Conservation (phyloP, 108 stramenopile genomes). For the Skeletonema marinoi region DNA sequence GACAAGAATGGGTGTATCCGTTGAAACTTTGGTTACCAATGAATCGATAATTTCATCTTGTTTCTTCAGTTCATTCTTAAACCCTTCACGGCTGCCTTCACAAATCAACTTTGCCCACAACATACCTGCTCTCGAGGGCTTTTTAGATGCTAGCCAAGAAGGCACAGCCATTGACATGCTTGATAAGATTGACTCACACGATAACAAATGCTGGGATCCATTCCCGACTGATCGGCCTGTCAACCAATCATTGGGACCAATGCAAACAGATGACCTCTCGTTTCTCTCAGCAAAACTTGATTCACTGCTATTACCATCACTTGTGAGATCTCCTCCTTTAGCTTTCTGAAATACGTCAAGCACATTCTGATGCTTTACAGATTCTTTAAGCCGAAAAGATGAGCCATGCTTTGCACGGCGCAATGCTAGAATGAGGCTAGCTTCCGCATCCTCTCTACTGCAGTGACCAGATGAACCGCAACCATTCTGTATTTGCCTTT, state of each 20-base stretch:
- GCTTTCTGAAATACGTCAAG: slow-evolving; percentile 29
- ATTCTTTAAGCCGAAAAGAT: slow-evolving; percentile 57
- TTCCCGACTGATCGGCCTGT: slow-evolving; percentile 54
- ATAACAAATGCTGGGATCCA: slow-evolving; percentile 63
- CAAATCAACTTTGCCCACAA: slow-evolving; percentile 64
- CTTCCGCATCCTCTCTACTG: slow-evolving; percentile 79
- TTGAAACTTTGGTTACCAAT: slow-evolving; percentile 11
- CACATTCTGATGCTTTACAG: slow-evolving; percentile 26
- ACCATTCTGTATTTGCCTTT: slow-evolving; percentile 64
- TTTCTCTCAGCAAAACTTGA: slow-evolving; percentile 19
- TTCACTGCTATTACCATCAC: slow-evolving; percentile 13
- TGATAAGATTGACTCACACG: slow-evolving; percentile 53
- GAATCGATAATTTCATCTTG: slow-evolving; percentile 38
- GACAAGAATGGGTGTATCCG: slow-evolving; percentile 55
- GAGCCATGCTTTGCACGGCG: slow-evolving; percentile 64
- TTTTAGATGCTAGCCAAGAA: slow-evolving; percentile 59
- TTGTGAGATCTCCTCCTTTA: slow-evolving; percentile 1
- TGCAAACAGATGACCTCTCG: slow-evolving; percentile 58
- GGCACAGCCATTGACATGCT: slow-evolving; percentile 66
- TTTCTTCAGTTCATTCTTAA: slow-evolving; percentile 20
- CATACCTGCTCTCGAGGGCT: slow-evolving; percentile 51
- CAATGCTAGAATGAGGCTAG: slow-evolving; percentile 69
- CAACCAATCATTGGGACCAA: slow-evolving; percentile 73
- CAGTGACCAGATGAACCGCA: slow-evolving; percentile 58
- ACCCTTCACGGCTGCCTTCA: neutral